These are phyloP conservation scores for Ustilago cynodontis DNA, from an alignment of 1,284 basidiomycete genomes.

Conservation along the genomic window DNA sequence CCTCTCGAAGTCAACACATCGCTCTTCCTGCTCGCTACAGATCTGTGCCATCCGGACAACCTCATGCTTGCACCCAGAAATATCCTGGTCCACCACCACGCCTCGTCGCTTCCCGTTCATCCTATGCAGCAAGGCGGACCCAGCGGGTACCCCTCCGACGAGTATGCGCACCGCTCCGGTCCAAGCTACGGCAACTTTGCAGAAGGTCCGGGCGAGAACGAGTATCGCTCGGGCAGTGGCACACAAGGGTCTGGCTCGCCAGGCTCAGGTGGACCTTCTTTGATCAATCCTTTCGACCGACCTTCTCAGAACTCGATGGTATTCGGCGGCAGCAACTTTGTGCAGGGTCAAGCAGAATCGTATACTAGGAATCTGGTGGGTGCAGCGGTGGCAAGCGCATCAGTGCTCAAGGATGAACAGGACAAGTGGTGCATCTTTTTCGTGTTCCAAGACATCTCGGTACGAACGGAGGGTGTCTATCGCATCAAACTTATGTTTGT, in stretches of 20 bases:
- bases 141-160: constrained; percentile 16
- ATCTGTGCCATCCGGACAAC: constrained; percentile 62
- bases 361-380: constrained; percentile 65
- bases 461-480: constrained; percentile 63
- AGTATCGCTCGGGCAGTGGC: constrained; percentile 28
- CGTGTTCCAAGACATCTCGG: constrained; percentile 64
- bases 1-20: constrained; percentile 63
- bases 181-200: constrained; percentile 27
- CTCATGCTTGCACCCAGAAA: constrained; percentile 57
- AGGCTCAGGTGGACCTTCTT: not conserved
- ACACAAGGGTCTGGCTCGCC: constrained; percentile 15
- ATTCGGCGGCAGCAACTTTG: constrained; percentile 30
- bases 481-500: constrained; percentile 64
- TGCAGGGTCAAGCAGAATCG: constrained; percentile 41
- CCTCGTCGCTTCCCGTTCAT: constrained; percentile 41
- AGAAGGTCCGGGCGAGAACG: constrained; percentile 9
- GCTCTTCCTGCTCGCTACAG: constrained; percentile 62
- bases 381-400: constrained; percentile 61
- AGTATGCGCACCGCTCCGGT: constrained; percentile 22
- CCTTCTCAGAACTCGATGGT: constrained; percentile 19
- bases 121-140: constrained; percentile 29
- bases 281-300: constrained; percentile 20
- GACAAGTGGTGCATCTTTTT: constrained; percentile 65
- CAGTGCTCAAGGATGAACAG: constrained; percentile 60
- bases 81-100: constrained; percentile 59